Evolutionary conservation across 1,284 basidiomycete species (phyloP), one percentile per base, ranked within the genome.

Genomic region (Trametes versicolor): DNA sequence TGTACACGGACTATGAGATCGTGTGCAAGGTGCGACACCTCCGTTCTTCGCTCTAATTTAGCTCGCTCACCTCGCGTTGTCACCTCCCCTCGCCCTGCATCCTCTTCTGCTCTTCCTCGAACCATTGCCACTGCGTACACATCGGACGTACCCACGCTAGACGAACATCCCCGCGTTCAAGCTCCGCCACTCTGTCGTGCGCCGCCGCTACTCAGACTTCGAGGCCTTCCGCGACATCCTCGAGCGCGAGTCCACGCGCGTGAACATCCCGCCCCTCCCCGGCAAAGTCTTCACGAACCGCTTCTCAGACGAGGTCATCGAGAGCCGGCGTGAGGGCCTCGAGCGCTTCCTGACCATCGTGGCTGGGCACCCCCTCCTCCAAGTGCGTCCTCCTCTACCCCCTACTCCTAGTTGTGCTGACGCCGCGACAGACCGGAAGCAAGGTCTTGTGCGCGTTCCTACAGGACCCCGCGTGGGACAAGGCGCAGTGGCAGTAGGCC

Each of bases 91-190:
- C 45, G 4, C 15, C 45, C 43, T 39, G 15, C 12, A 39, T 43
- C 41, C 19, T 2, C 2, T 21, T 21, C 21, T 23, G 7, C 45
- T 48, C 21, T 2, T 19, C 45, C 15, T 10, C 10, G 4, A 9
- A 12, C 23, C 2, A n/a, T 19, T 9, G 43, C 15, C 45, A 13
- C 45, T 25, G 1, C 12, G 29, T 32, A 13, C 45, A 9, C 23
- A 7, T 43, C 17, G 21, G 4, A 48, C 17, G 10, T 25, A 21
- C 51, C 47, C 34, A 53, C n/a, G 21, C 58, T 21, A 98, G 93
- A 99, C 97, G 70, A 99, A 99, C 80, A 99, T 99, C 72, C 98
- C 97, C 34, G 98, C 97, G 0, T 99, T 99, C 86, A 98, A 98
- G 77, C 86, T 99, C 60, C 91, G 94, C 49, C 96, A 98, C 81